Evolutionary conservation across 495 filamentous ascomycete species (phyloP).

Genomic region (Daldinia caldariorum): DNA sequence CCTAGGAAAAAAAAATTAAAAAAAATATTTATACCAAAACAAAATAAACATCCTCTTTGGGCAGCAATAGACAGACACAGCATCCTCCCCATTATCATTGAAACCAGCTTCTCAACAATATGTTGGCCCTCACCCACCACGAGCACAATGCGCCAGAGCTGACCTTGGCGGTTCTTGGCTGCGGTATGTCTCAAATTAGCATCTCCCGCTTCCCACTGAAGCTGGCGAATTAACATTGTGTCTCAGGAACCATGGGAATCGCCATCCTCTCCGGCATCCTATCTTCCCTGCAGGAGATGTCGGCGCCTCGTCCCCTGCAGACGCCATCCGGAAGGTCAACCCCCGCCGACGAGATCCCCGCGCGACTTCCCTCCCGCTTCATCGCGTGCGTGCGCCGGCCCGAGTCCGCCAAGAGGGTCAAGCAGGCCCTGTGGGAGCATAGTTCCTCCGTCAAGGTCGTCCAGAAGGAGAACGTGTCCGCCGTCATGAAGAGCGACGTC

Average conservation of each 20-base stretch:
- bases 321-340: slow-evolving; percentile 60
- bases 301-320: slow-evolving; percentile 49
- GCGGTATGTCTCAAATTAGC: slow-evolving; percentile 62
- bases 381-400: slow-evolving; percentile 77
- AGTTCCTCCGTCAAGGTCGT: slow-evolving; percentile 55
- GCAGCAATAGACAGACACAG: neutral
- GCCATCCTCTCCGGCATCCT: slow-evolving; percentile 86
- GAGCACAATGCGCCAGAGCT: slow-evolving; percentile 57
- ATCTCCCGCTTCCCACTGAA: neutral
- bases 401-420: slow-evolving; percentile 70
- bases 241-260: slow-evolving; percentile 79
- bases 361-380: slow-evolving; percentile 73
- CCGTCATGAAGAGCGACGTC: slow-evolving; percentile 67
- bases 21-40: neutral
- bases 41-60: neutral
- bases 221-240: slow-evolving; percentile 29
- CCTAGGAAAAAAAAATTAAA: slow-evolving; percentile 7
- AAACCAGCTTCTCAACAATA: slow-evolving; percentile 30
- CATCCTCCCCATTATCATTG: neutral
- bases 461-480: slow-evolving; percentile 66
- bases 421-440: slow-evolving; percentile 64
- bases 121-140: slow-evolving; percentile 49
- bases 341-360: slow-evolving; percentile 59
- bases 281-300: slow-evolving; percentile 64
- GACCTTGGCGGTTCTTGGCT: slow-evolving; percentile 76